A percentile compares a stretch with the other conserved stretches of the same genome.
Evolutionary conservation across 805 yeast genomes (phyloP).

Genomic region (Saturnispora galanensis): DNA sequence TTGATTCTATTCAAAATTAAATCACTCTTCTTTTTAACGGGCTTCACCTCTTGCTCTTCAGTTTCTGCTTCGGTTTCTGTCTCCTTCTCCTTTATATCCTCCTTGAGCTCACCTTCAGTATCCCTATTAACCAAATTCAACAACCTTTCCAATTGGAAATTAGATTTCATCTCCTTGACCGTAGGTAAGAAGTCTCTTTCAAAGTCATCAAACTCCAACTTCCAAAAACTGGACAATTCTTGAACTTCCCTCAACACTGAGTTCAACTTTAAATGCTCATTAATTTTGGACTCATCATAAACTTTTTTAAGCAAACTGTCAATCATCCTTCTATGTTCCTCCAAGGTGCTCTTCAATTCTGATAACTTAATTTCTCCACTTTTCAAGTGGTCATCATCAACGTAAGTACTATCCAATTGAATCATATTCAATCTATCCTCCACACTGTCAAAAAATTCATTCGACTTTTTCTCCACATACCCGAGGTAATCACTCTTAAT

Average conservation of each 20-base stretch:
- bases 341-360: constrained; percentile 45
- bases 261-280: constrained; percentile 64
- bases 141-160: constrained; percentile 71
- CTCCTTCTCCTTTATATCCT: constrained; percentile 9
- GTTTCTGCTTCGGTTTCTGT: constrained; percentile 6
- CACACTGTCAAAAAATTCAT: constrained; percentile 64
- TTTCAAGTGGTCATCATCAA: constrained; percentile 59
- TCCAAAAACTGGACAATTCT: constrained; percentile 81
- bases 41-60: constrained; percentile 11
- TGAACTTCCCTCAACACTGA: constrained; percentile 61
- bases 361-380: constrained; percentile 54
- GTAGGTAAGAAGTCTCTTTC: constrained; percentile 75
- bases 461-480: constrained; percentile 42
- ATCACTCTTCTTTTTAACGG: constrained; percentile 18
- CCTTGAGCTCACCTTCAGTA: constrained; percentile 13
- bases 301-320: constrained; percentile 37
- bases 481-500: constrained; percentile 56
- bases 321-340: constrained; percentile 40
- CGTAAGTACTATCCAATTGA: constrained; percentile 50
- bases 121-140: constrained; percentile 35
- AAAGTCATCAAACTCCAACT: constrained; percentile 68
- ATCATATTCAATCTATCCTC: constrained; percentile 61
- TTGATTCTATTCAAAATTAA: constrained; percentile 11
- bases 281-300: constrained; percentile 46
- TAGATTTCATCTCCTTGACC: constrained; percentile 88